Base-by-base conservation (phyloP, 345 rosid genomes). In the Rhodamnia rubescens region DNA sequence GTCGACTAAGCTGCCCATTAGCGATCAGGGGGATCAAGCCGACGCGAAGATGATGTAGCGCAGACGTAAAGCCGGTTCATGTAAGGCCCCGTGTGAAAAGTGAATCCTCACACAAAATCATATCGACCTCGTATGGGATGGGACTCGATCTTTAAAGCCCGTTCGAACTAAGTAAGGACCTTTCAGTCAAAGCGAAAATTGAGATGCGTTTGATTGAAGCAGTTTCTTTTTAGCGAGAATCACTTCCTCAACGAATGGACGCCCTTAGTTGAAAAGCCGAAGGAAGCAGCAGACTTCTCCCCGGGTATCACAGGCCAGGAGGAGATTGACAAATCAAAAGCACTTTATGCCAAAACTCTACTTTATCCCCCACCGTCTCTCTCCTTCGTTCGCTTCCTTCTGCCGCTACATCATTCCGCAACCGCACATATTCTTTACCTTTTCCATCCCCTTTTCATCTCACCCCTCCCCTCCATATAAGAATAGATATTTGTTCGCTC, bases 311-410 rank as follows among this genome's bases (percentile, higher is more conserved):
- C 8, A 54, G 51, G 49, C 29, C 7, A 54, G 52, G 50, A 53
- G 74, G 18, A 26, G 36, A 50, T 11, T 1, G 27, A 42, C 52
- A 3, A 42, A 24, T 2, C 55, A 14, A 42, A 53, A 53, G 64
- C 54, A 18, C 80, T 84, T 5, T 61, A 44, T 84, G 8, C 85
- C 80, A 11, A 84, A 59, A 51, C 83, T 74, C 32, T 57, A 29
- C 81, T 52, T 82, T 32, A 49, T n/a, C 49, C 9, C 7, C 59
- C 26, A 1, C 50, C 49, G 2, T 49, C 50, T 13, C 20, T 15
- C 81, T 32, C 47, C 58, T 53, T 22, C 47, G 6, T 52, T 85
- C 51, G 83, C 59, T 85, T 81, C n/a, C 87, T 74, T 85, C 55
- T 13, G 56, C 47, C 29, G 54, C 87, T 49, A 57, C 47, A 10